Evolutionary conservation across 1,284 basidiomycete species (phyloP), one percentile per base, ranked within the genome.

Genomic region (Leucoagaricus sp.): DNA sequence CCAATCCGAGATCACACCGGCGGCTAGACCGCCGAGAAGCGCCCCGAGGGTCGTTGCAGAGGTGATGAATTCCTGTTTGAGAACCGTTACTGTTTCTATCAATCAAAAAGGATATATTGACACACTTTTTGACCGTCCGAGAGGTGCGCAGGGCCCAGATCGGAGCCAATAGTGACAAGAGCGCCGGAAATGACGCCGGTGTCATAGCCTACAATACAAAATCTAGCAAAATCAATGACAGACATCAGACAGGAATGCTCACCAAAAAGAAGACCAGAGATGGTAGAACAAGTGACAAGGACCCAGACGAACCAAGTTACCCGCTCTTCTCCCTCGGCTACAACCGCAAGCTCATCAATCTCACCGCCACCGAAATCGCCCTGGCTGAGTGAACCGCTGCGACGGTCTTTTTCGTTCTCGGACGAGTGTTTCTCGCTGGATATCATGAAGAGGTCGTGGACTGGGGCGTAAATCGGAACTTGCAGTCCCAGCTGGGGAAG

Each of bases 251-350:
- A 34, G 42, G 36, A 15, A 17, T 23, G 72, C 84, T 48, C 60
- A 87, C 89, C 89, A 61, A 93, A 93, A 8, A 91, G 76, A 42
- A 92, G 67, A 10, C 89, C 90, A n/a, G 87, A 89, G 54, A 93
- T 86, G 53, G 84, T 82, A 25, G 82, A 83, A 60, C 84, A 86
- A 50, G 77, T 67, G 15, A 89, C 86, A 34, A 90, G 75, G 26
- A 85, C 71, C 86, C 87, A 89, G 1, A 89, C 80, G 59, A 89
- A 89, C 79, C 80, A 83, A 1, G 85, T 87, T 41, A 84, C 86
- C 46, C 71, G 74, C 58, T 89, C 86, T 60, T 89, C 87, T 23
- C 85, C 85, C 64, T 88, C 86, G n/a, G 82, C 83, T 4, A 84
- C 77, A 10, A 86, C 81, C 1, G 79, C 76, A 49, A 82, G 69